Conservation (phyloP, 1,139 yeast species). For the Candida tropicalis region DNA sequence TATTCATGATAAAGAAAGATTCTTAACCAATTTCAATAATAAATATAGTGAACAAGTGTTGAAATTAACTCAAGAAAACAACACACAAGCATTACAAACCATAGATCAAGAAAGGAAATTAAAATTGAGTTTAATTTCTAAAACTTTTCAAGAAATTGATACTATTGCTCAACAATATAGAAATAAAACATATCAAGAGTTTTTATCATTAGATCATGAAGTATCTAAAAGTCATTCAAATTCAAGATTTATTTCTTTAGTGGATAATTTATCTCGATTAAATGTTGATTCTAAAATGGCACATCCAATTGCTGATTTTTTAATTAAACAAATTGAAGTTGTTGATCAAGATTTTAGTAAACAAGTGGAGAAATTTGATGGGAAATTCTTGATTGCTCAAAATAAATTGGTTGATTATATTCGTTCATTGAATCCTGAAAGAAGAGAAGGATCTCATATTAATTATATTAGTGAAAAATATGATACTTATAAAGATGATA, state of each 20-base stretch:
- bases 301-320: slow-evolving; percentile 42
- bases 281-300: slow-evolving; percentile 22
- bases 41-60: slow-evolving; percentile 19
- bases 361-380: slow-evolving; percentile 39
- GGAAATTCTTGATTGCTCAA: slow-evolving; percentile 43
- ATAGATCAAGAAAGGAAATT: slow-evolving; percentile 33
- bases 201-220: slow-evolving; percentile 47
- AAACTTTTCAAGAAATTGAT: slow-evolving; percentile 71
- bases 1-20: slow-evolving; percentile 29
- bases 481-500: slow-evolving; percentile 37
- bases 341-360: slow-evolving; percentile 39
- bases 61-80: slow-evolving; percentile 17
- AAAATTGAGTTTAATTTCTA: slow-evolving; percentile 38
- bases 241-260: slow-evolving; percentile 39
- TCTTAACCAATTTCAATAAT: slow-evolving; percentile 20
- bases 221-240: slow-evolving; percentile 21
- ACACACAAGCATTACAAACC: slow-evolving; percentile 20
- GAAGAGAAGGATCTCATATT: slow-evolving; percentile 42
- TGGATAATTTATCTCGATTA: slow-evolving; percentile 42
- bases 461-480: slow-evolving; percentile 45
- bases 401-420: slow-evolving; percentile 40
- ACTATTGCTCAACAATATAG: slow-evolving; percentile 66
- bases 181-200: slow-evolving; percentile 59
- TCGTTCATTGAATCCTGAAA: slow-evolving; percentile 32
- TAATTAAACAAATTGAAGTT: slow-evolving; percentile 36